Evolutionary conservation across 306 rosid genomes (phyloP).

Genomic region (Acacia melanoxylon): DNA sequence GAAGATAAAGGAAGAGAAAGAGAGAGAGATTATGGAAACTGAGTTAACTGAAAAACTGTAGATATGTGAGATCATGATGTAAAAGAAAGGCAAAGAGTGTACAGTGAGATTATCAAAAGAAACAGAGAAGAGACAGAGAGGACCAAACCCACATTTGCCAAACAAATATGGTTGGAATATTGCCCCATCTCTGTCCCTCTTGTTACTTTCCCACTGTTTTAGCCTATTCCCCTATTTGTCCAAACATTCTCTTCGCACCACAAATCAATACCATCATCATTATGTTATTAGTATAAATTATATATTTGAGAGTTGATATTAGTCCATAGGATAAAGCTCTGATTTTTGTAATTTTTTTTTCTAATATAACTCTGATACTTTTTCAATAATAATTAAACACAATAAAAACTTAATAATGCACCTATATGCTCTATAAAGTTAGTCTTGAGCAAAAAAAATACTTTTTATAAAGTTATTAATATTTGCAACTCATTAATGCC

Average conservation of each 20-base stretch:
- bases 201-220: neutral
- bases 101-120: neutral
- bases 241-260: neutral
- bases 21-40: slow-evolving; percentile 25
- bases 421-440: too few species aligned
- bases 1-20: slow-evolving; percentile 5
- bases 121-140: neutral
- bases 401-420: too few species aligned
- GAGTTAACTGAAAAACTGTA: slow-evolving; percentile 28
- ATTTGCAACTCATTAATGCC: too few species aligned
- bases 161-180: slow-evolving; percentile 21
- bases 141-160: neutral
- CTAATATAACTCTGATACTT: too few species aligned
- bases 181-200: neutral
- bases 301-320: too few species aligned
- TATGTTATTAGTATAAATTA: neutral
- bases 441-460: too few species aligned
- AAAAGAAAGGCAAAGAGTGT: neutral
- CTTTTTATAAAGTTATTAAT: too few species aligned
- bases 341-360: too few species aligned
- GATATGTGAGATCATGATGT: slow-evolving; percentile 16
- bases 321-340: too few species aligned
- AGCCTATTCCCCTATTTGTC: neutral
- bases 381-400: too few species aligned
- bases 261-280: neutral